Evolutionary conservation across 2,329 filamentous ascomycete species (phyloP).

Genomic region (Alternaria triticimaculans): DNA sequence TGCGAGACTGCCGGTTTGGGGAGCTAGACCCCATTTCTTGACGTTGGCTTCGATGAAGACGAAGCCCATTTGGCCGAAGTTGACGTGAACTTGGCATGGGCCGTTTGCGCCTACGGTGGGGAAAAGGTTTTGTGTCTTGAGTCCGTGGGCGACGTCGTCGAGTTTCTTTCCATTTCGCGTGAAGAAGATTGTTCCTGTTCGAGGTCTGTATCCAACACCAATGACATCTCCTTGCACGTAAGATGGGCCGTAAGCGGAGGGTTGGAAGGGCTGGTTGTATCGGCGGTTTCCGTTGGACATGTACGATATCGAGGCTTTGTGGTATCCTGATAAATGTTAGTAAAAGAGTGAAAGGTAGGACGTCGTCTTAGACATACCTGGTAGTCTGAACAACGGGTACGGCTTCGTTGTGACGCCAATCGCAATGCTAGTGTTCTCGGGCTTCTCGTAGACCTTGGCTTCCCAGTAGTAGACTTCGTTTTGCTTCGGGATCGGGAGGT

Average conservation of each 20-base stretch:
- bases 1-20: conserved; percentile 92
- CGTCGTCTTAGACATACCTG: conserved; percentile 66
- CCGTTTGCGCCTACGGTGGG: conserved; percentile 96
- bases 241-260: conserved; percentile 79
- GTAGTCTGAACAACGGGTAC: conserved; percentile 91
- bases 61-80: conserved; percentile 96
- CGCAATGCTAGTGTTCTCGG: conserved; percentile 82
- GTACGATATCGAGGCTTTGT: conserved; percentile 92
- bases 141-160: conserved; percentile 89
- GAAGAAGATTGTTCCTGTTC: conserved; percentile 95
- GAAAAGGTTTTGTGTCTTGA: conserved; percentile 97
- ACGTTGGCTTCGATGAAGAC: conserved; percentile 99
- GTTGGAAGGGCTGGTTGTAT: conserved; percentile 89
- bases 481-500: conserved; percentile 95
- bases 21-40: conserved; percentile 98
- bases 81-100: conserved; percentile 90
- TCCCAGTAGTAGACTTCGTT: conserved; percentile 99
- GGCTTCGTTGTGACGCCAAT: conserved; percentile 97
- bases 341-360: neutral
- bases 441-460: conserved; percentile 97
- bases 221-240: conserved; percentile 95
- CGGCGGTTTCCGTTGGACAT: conserved; percentile 85
- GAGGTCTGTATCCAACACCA: conserved; percentile 91
- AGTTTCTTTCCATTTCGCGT: conserved; percentile 97
- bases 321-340: conserved; percentile 68